Percentiles rank a stretch among this genome's conserved stretches.
phyloP scores from a whole-genome alignment of 768 basidiomycete species.

The Serendipita vermifera region DNA sequence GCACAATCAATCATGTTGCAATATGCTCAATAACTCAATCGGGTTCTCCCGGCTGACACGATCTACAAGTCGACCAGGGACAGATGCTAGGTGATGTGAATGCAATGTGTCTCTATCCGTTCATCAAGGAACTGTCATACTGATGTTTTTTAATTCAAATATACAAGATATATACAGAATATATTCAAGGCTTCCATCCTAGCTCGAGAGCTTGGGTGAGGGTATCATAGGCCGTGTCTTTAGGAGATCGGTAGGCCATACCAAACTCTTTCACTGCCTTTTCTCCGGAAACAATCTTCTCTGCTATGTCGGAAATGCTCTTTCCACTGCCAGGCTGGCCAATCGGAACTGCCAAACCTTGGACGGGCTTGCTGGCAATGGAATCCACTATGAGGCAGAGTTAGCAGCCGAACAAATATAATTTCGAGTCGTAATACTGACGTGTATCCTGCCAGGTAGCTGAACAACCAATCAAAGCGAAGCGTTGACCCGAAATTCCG shows the following conservation, averaged over 20 bases:
- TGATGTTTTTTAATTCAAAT: no score
- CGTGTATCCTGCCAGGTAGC: background rate
- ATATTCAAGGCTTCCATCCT: no score
- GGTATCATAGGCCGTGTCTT: background rate
- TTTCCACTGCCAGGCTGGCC: background rate
- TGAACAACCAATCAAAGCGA: constrained; percentile 18
- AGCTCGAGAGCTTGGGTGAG: background rate
- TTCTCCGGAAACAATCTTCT: background rate
- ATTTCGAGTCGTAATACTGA: background rate
- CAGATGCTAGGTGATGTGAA: no score
- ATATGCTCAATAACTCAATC: no score
- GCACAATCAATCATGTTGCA: no score
- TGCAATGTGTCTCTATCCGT: no score
- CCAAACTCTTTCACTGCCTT: background rate
- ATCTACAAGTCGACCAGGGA: no score
- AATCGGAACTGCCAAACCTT: background rate
- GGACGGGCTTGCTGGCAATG: background rate
- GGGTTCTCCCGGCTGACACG: no score
- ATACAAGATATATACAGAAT: no score
- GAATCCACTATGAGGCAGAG: background rate
- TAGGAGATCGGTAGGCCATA: background rate
- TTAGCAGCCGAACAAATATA: background rate
- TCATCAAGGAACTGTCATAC: no score
- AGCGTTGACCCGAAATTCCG: constrained; percentile 42
- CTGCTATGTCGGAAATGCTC: background rate